Conservation (phyloP, 495 filamentous ascomycete species). For the Thozetella sp. region DNA sequence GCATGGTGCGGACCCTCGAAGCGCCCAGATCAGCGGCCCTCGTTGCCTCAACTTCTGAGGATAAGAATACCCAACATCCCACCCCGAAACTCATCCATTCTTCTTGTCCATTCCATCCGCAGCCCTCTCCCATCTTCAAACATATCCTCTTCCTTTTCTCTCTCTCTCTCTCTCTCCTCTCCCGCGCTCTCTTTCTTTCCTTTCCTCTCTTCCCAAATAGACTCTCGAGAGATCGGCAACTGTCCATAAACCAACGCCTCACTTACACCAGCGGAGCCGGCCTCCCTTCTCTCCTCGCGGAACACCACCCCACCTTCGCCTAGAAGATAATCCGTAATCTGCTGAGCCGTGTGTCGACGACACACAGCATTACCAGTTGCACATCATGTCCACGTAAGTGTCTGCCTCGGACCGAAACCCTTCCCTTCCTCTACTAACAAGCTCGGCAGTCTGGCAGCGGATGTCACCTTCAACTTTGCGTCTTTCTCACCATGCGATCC, state of each 20-base stretch:
- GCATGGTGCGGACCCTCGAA: neutral
- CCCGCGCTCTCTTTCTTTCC: slow-evolving; percentile 12
- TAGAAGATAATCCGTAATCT: slow-evolving; percentile 35
- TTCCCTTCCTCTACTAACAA: slow-evolving; percentile 21
- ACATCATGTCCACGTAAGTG: slow-evolving; percentile 55
- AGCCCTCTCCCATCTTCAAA: slow-evolving; percentile 21
- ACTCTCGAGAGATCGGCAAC: slow-evolving; percentile 24
- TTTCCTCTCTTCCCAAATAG: slow-evolving; percentile 13
- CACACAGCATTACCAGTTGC: slow-evolving; percentile 25
- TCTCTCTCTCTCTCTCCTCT: slow-evolving; percentile 15
- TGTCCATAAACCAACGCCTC: slow-evolving; percentile 10
- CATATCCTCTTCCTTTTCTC: slow-evolving; percentile 7
- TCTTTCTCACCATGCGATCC: slow-evolving; percentile 46
- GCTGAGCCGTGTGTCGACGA: slow-evolving; percentile 30
- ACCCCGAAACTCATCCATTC: slow-evolving; percentile 32
- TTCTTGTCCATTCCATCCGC: slow-evolving; percentile 7
- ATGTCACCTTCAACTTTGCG: slow-evolving; percentile 54
- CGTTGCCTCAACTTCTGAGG: slow-evolving; percentile 24
- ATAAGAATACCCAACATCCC: slow-evolving; percentile 33
- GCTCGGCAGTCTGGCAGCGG: slow-evolving; percentile 44
- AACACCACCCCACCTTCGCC: slow-evolving; percentile 5
- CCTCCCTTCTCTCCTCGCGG: slow-evolving; percentile 27
- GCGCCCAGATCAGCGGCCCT: slow-evolving; percentile 1
- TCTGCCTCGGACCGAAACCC: neutral
- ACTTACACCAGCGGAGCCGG: slow-evolving; percentile 36